Percentiles rank a stretch among this genome's conserved stretches.
Evolutionary conservation across 2,329 filamentous ascomycete genomes (phyloP).

Genomic region (Arthroderma sp.): DNA sequence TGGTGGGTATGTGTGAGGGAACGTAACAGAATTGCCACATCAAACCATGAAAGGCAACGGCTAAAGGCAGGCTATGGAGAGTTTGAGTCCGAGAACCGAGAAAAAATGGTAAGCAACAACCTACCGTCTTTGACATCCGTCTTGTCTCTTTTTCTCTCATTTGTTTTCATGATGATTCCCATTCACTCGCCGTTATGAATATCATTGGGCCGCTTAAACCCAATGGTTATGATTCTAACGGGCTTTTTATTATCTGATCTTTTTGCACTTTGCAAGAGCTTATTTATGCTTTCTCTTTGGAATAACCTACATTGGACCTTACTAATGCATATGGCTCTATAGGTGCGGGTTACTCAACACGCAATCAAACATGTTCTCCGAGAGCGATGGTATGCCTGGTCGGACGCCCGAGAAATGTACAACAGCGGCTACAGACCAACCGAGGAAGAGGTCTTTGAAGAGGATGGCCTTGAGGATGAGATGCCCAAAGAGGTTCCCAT

Average conservation of each 20-base stretch:
- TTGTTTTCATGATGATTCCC: conserved; percentile 14
- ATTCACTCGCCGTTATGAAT: conserved; percentile 23
- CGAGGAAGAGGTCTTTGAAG: conserved; percentile 13
- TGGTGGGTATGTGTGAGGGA: conserved; percentile 95
- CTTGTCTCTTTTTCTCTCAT: background rate
- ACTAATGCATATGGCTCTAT: conserved; percentile 4
- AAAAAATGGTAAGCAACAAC: conserved; percentile 46
- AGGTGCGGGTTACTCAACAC: conserved; percentile 68
- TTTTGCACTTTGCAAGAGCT: conserved; percentile 1
- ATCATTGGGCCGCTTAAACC: conserved; percentile 16
- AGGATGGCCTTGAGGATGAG: conserved; percentile 2
- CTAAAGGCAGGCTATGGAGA: conserved; percentile 61
- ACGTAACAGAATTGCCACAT: conserved; percentile 76
- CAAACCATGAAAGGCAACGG: conserved; percentile 53
- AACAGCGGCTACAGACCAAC: conserved; percentile 24
- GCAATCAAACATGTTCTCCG: conserved; percentile 74
- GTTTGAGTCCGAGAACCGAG: conserved; percentile 50
- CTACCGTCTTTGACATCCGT: background rate
- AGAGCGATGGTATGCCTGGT: conserved; percentile 78
- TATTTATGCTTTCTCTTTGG: conserved; percentile 1
- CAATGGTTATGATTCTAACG: conserved; percentile 13
- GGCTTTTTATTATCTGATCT: conserved; percentile 2
- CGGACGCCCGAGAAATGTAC: conserved; percentile 27
- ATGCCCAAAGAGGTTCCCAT: conserved; percentile 1
- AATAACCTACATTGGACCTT: background rate